Conservation (phyloP, 345 rosid genomes). For the Erodium maritimum region DNA sequence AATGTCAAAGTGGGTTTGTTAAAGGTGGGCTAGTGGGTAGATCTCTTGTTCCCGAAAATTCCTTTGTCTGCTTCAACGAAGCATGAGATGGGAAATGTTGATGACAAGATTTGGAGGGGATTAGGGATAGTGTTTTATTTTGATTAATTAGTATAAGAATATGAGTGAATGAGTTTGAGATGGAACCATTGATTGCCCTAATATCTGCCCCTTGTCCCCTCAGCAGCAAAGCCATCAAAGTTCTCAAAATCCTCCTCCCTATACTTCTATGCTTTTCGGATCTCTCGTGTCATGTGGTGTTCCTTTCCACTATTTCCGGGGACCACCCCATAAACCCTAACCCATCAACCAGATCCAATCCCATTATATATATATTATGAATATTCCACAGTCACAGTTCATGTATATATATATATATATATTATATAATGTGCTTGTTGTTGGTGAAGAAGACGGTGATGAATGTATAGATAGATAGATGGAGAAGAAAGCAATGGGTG, state of each 20-base stretch:
- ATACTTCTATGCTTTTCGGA: background rate
- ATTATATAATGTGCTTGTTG: too few relatives aligned
- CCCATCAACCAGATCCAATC: background rate
- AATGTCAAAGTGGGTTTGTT: too few relatives aligned
- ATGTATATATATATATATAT: too few relatives aligned
- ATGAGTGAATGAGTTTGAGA: background rate
- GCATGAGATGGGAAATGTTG: background rate
- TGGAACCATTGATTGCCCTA: background rate
- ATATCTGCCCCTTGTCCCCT: background rate
- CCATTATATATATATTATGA: too few relatives aligned
- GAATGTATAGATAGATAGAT: too few relatives aligned
- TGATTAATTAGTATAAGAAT: background rate
- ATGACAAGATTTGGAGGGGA: background rate
- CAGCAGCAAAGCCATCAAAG: background rate
- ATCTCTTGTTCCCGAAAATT: background rate
- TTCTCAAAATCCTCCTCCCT: background rate
- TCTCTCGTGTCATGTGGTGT: background rate
- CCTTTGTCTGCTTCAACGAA: background rate
- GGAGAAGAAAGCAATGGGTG: too few relatives aligned
- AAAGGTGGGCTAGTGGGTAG: too few relatives aligned
- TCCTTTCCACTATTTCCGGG: background rate
- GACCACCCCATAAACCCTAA: background rate
- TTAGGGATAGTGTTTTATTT: too few relatives aligned
- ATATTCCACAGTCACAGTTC: too few relatives aligned
- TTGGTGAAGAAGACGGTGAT: too few relatives aligned